Conservation (phyloP, 2,329 filamentous ascomycete genomes). For the Ophiostoma quercus region DNA sequence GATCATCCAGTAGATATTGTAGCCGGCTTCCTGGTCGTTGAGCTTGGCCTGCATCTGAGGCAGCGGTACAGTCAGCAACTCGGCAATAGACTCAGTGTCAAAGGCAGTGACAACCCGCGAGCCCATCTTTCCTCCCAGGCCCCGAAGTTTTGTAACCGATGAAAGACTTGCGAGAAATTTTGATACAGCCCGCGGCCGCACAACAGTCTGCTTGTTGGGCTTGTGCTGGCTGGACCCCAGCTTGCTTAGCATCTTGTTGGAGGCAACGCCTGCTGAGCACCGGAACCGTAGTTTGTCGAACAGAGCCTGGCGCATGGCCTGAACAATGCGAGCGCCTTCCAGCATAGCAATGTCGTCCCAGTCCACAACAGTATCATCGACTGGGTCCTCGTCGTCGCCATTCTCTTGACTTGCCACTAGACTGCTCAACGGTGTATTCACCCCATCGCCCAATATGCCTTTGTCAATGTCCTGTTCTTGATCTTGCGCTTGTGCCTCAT, state of each 20-base stretch:
- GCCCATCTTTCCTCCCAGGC: slow-evolving; percentile 90
- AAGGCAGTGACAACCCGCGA: slow-evolving; percentile 79
- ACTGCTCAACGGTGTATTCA: neutral
- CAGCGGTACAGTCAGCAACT: slow-evolving; percentile 65
- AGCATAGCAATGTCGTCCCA: slow-evolving; percentile 92
- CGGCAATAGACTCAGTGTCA: slow-evolving; percentile 70
- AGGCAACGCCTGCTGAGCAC: slow-evolving; percentile 81
- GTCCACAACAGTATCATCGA: slow-evolving; percentile 52
- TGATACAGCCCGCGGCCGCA: slow-evolving; percentile 75
- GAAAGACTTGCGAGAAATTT: slow-evolving; percentile 80
- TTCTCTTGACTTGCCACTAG: neutral
- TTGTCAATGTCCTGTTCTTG: neutral
- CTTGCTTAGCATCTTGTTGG: slow-evolving; percentile 92
- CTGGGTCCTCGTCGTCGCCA: neutral
- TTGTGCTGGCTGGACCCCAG: slow-evolving; percentile 88
- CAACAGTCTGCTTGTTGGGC: slow-evolving; percentile 89
- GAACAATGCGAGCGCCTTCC: slow-evolving; percentile 83
- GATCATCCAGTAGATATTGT: slow-evolving; percentile 79
- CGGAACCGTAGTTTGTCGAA: slow-evolving; percentile 73
- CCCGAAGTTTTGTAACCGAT: slow-evolving; percentile 92
- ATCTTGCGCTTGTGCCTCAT: neutral
- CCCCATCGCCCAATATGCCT: neutral
- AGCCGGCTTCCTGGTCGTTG: slow-evolving; percentile 70
- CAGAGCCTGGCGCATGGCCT: slow-evolving; percentile 65
- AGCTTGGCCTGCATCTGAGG: slow-evolving; percentile 73